Evolutionary conservation across 2,329 filamentous ascomycete species (phyloP), one percentile per base, ranked within the genome.

Genomic region (Berkeleyomyces basicola): DNA sequence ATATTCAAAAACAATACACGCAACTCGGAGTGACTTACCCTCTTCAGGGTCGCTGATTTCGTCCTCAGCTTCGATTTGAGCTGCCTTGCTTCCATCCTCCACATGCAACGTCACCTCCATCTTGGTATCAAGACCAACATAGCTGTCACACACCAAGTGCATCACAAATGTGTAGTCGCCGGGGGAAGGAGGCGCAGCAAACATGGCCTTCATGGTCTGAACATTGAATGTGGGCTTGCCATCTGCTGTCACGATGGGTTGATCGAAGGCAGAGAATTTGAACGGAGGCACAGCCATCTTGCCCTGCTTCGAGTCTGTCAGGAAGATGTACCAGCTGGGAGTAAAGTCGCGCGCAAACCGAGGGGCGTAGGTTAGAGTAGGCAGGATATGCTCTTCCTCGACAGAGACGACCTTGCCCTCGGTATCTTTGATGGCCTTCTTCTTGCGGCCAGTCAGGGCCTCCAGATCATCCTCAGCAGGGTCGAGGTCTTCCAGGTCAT

Each of bases 41-140:
- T 99, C 93, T 67, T 97, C 93, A 43, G 95, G 93, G 73, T 99
- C 93, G 71, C 89, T 95, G 67, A 99, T 99, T 64, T 99, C 93
- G 69, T 96, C 93, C 68, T 96, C 90, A 58, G 85, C 87, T 61
- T 83, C 82, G 70, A 95, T 85, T 67, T 86, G 82, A 23, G 82
- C 86, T 4, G 89, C 91, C 76, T 92, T 93, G 73, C 83, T 87
- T 42, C 88, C 85, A 69, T 97, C 91, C 70, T 96, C 90, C 7
- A 99, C 90, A 37, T 87, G 82, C 61, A 99, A 79, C 1, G 88
- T 90, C 37, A 96, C 89, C 70, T 96, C 90, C 79, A 89, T 83
- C 79, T 90, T 93, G 59, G 86, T 87, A 72, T 99, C 95, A 67
- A 96, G 90, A 55, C 93, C 93, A 55, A 99, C 79, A 69, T 99